Conservation (phyloP, 1,139 yeast genomes). For the Nakaseomyces glabratus region DNA sequence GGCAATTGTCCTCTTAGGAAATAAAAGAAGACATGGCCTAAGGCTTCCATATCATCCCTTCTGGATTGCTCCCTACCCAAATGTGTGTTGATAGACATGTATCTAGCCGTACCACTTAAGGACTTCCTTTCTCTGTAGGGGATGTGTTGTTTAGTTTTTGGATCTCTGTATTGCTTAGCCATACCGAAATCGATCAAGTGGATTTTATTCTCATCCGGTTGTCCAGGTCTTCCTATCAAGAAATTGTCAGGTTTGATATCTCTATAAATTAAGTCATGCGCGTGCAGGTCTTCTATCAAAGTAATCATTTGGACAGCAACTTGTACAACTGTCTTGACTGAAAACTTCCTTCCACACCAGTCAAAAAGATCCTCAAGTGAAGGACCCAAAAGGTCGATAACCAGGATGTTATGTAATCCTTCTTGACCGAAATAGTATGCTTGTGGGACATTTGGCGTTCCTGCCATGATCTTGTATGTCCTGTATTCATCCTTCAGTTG, state of each 20-base stretch:
- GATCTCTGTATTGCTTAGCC: slow-evolving; percentile 93
- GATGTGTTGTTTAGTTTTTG: slow-evolving; percentile 89
- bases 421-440: slow-evolving; percentile 74
- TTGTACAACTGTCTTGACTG: slow-evolving; percentile 63
- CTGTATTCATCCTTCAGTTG: slow-evolving; percentile 64
- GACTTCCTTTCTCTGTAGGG: slow-evolving; percentile 96
- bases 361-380: slow-evolving; percentile 71
- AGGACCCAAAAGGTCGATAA: slow-evolving; percentile 67
- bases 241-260: slow-evolving; percentile 92
- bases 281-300: slow-evolving; percentile 57
- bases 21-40: slow-evolving; percentile 91
- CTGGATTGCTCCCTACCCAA: slow-evolving; percentile 94
- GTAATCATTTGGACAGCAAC: slow-evolving; percentile 69
- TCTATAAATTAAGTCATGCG: slow-evolving; percentile 60
- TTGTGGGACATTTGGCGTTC: slow-evolving; percentile 53
- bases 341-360: slow-evolving; percentile 69
- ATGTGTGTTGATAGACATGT: slow-evolving; percentile 92
- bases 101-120: slow-evolving; percentile 94
- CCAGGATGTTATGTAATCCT: slow-evolving; percentile 60
- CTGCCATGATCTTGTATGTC: slow-evolving; percentile 52
- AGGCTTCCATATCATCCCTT: slow-evolving; percentile 91
- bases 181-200: slow-evolving; percentile 95
- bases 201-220: slow-evolving; percentile 65
- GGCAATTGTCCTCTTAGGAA: slow-evolving; percentile 94
- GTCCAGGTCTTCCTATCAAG: slow-evolving; percentile 79